Conservation (phyloP, 495 filamentous ascomycete species). For the Trichoderma asperelloides region DNA sequence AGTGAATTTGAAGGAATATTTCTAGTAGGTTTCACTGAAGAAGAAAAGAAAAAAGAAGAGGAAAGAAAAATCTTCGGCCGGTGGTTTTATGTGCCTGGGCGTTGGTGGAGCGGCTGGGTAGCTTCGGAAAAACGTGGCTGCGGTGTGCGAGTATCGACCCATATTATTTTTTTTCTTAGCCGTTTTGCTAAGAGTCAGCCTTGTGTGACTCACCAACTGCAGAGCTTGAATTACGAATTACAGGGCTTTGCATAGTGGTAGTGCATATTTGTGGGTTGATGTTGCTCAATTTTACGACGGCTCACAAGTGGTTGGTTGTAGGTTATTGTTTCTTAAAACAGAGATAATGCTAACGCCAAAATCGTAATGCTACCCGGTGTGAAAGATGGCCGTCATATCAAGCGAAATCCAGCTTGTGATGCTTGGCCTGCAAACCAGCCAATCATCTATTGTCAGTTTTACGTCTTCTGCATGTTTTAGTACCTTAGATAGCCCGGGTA, state of each 20-base stretch:
- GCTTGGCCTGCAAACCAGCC: neutral
- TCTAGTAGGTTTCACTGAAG: conserved; percentile 43
- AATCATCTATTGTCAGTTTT: neutral
- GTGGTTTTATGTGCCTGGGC: neutral
- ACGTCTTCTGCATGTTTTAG: neutral
- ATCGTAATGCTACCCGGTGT: no score
- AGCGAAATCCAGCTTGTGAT: neutral
- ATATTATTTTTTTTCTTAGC: neutral
- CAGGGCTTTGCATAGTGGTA: no score
- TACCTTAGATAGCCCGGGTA: neutral
- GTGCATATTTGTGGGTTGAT: no score
- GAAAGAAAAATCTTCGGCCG: neutral
- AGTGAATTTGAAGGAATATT: conserved; percentile 75
- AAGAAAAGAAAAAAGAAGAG: conserved; percentile 24
- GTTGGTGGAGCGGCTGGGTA: neutral
- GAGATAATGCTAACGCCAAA: no score
- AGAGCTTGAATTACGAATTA: neutral
- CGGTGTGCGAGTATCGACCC: neutral
- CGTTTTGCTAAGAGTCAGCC: neutral
- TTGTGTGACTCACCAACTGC: neutral
- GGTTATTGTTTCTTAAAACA: no score
- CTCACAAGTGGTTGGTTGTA: no score
- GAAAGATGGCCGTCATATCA: no score
- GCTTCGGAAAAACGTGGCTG: conserved; percentile 1
- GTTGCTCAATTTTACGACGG: no score